These are phyloP conservation scores for Debaryomyces tyrocola DNA, from an alignment of 805 yeast genomes.

Conservation along the genomic window DNA sequence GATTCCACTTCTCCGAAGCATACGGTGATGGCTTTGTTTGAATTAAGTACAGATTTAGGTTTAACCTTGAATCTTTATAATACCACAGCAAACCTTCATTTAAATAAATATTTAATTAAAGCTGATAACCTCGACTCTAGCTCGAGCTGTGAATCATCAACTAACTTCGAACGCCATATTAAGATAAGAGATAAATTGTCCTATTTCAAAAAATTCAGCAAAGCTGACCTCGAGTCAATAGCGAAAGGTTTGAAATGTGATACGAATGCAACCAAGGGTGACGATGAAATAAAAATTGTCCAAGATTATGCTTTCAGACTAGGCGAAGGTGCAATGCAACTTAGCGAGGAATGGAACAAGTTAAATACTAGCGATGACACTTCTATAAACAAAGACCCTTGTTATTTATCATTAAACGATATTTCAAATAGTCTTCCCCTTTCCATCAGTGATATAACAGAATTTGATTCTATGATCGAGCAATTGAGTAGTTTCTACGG, in stretches of 20 bases:
- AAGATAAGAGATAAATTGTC: not conserved
- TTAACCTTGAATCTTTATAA: slow-evolving; percentile 11
- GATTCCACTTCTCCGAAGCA: not conserved
- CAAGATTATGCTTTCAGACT: slow-evolving; percentile 30
- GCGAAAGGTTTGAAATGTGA: not conserved
- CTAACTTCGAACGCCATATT: not conserved
- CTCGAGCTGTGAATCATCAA: not conserved
- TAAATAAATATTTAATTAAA: not conserved
- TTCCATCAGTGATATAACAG: slow-evolving; percentile 22
- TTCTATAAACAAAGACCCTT: not conserved
- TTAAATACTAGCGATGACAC: not conserved
- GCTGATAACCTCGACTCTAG: not conserved
- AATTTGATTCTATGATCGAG: slow-evolving; percentile 39
- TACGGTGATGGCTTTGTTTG: slow-evolving; percentile 13
- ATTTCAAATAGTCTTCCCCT: slow-evolving; percentile 23
- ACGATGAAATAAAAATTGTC: slow-evolving; percentile 13
- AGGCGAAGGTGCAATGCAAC: slow-evolving; percentile 18
- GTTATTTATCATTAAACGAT: slow-evolving; percentile 16
- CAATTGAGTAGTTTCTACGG: slow-evolving; percentile 30
- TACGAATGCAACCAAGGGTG: not conserved
- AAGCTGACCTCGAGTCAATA: slow-evolving; percentile 2
- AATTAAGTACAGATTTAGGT: slow-evolving; percentile 14
- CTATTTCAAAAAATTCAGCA: slow-evolving; percentile 6
- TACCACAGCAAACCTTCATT: not conserved
- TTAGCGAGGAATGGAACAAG: not conserved